Conservation (phyloP, 2,329 filamentous ascomycete species). For the Pseudogymnoascus sp. region DNA sequence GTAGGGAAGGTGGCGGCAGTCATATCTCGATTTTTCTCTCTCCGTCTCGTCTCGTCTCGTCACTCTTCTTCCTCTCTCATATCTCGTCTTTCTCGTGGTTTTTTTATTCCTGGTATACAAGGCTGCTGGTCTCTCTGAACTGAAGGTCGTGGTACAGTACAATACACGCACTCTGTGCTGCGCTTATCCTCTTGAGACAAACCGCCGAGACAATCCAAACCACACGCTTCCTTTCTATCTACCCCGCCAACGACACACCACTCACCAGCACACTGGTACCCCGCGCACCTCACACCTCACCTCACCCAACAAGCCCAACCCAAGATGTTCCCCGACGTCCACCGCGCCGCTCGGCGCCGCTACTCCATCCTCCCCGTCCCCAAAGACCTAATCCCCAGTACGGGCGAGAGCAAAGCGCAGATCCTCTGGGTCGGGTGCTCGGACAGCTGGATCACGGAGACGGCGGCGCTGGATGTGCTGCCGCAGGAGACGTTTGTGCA, state of each 20-base stretch:
- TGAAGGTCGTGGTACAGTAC: not conserved
- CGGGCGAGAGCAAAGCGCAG: conserved; percentile 30
- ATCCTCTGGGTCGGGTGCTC: conserved; percentile 62
- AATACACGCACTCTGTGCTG: not conserved
- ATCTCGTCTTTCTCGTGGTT: not conserved
- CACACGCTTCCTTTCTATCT: not conserved
- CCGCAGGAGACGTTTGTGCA: conserved; percentile 63
- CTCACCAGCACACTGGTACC: not conserved
- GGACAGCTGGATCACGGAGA: conserved; percentile 58
- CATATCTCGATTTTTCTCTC: not conserved
- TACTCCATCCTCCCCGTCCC: conserved; percentile 12
- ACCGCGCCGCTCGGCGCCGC: not conserved
- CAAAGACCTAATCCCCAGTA: conserved; percentile 12
- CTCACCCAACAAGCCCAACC: not conserved
- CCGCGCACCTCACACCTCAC: not conserved
- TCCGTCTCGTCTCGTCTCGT: not conserved
- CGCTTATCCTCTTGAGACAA: not conserved
- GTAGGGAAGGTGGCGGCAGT: not conserved
- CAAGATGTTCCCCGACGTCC: not conserved
- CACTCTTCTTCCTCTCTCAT: not conserved
- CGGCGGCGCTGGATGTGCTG: conserved; percentile 49
- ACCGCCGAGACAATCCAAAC: not conserved
- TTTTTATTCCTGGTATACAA: not conserved
- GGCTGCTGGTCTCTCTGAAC: not conserved
- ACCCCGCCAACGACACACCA: not conserved